Percentiles rank a stretch among this genome's conserved stretches.
Conservation (phyloP, 2,329 filamentous ascomycete species). For the Lecanicillium sp. region DNA sequence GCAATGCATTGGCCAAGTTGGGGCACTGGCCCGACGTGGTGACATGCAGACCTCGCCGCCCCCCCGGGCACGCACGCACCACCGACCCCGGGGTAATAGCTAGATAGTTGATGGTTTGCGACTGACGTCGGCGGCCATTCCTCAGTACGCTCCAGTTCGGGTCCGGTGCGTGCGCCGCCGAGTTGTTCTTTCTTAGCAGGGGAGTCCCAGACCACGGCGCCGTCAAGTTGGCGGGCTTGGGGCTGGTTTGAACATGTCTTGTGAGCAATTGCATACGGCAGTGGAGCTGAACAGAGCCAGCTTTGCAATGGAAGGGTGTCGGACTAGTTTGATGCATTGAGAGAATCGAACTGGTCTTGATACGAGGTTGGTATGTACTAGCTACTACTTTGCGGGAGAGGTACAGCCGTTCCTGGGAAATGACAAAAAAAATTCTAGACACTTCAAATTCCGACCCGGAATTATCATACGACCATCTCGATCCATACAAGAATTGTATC, state of each 20-base stretch:
- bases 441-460: no score
- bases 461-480: no score
- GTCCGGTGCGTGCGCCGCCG: neutral
- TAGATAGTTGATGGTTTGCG: no score
- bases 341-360: neutral
- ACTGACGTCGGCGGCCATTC: no score
- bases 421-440: no score
- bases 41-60: neutral
- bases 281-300: no score
- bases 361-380: neutral
- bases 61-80: no score
- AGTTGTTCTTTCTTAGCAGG: neutral
- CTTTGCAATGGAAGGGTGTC: no score
- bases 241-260: neutral
- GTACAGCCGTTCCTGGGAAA: no score
- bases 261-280: neutral
- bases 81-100: no score
- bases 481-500: no score
- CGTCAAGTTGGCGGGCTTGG: neutral
- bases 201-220: neutral
- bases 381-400: neutral
- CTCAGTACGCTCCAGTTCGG: no score
- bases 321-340: neutral
- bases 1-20: constrained; percentile 1
- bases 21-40: neutral